Base-by-base conservation (phyloP, 1,284 basidiomycete species). In the Cystobasidium slooffiae region DNA sequence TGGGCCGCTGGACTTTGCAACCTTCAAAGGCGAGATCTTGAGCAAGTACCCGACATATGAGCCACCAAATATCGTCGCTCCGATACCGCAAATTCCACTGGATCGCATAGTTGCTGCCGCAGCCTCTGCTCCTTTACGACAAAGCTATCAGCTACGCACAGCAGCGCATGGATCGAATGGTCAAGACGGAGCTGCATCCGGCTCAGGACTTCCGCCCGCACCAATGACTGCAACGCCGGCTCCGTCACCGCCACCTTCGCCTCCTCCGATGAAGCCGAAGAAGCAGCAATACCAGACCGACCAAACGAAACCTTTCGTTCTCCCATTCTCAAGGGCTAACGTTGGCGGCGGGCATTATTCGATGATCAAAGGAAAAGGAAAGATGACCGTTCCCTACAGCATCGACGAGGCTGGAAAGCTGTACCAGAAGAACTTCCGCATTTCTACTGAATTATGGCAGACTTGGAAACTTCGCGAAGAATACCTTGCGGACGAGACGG, bases 261-360 rank as follows among this genome's bases (percentile, higher is more conserved):
- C 78, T 7, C 79, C 78, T 20, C 77, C 78, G 1, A 75, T 80
- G 5, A 97, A 96, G 81, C 93, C 92, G 8, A 98, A 98, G 85
- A 98, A 98, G 82, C 94, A 96, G 81, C 95, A 97, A 81, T 99
- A 94, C 83, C 97, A 99, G 82, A 99, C 97, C 0, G 97, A 99
- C 82, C 97, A 97, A 81, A 89, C 85, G 44, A 87, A 93, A 8
- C 97, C 97, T 0, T 99, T 99, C 81, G 85, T 99, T 72, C 94
- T 99, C 81, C 97, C 97, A 0, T 99, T 97, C 82, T 92, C 93
- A 14, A 81, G 78, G 1, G 78, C 83, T 10, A 81, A 81, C 72
- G 53, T 76, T 86, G 85, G 64, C 86, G 83, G 69, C 83, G 76
- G 41, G 59, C 67, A 16, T 56, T 67, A 31, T 68, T 75, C 44